Base-by-base conservation (phyloP, 371 early-diverging fungal genomes). In the Batkoa obscura region DNA sequence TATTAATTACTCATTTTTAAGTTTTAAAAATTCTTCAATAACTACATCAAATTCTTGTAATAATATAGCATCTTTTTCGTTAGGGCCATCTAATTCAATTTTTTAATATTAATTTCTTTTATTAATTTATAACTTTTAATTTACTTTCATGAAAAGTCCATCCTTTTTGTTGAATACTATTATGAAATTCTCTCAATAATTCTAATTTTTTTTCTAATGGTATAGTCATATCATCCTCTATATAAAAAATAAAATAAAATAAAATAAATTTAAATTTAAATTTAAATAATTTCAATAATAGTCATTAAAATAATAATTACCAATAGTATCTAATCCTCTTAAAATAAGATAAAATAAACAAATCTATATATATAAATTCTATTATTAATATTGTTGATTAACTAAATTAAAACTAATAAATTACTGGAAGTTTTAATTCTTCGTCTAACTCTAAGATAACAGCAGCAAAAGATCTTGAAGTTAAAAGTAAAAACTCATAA, bases 211-310 rank as follows among this genome's bases (percentile, higher is more conserved):
- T 75, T 4, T 80, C 78, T 41, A 83, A 39, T 8, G 59, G 56
- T 31, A 62, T 50, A 34, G 90, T 81, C 94, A 97, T 93, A 62
- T 97, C 98, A 70, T 97, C 98, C 72, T 97, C 98, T 70, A 66
- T 48, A 56, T 57, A 32, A 3, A 53, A 9, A 15, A 57, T 12
- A 8, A 43, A 30, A n/a, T 9, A 46, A 36, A 37, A 31, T 36
- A 42, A 31, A 46, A 46, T 38, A 41, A 36, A 48, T 35, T 4
- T 4, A 3, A 13, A 56, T 35, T 3, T 8, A 5, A 39, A 39
- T 57, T n/a, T 35, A 39, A 13, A 42, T 49, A 10, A 38, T 56
- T 15, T 37, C 13, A 17, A 50, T 50, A 6, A 33, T n/a, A 15
- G 13, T 53, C 53, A 17, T 30, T 9, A 36, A 53, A n/a, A 15